These are phyloP conservation scores for Ceratobasidium theobromae DNA, from an alignment of 1,284 basidiomycete genomes.

Conservation along the genomic window DNA sequence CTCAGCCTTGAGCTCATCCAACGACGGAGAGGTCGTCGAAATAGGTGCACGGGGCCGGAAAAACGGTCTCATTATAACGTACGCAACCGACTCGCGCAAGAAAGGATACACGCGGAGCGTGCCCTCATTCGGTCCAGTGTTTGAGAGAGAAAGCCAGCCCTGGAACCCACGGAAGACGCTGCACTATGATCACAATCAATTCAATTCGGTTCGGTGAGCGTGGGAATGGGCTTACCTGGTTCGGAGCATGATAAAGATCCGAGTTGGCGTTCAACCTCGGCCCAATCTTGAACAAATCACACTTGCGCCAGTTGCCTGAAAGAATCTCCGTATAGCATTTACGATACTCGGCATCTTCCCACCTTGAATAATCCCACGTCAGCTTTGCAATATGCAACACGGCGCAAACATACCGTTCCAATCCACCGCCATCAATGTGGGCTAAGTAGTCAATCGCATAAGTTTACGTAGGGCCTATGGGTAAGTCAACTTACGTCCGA, in stretches of 20 bases:
- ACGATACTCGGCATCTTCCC: slow-evolving; percentile 72
- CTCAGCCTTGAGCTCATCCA: slow-evolving; percentile 46
- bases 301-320: slow-evolving; percentile 53
- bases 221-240: slow-evolving; percentile 29
- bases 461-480: not conserved
- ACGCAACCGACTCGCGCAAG: slow-evolving; percentile 60
- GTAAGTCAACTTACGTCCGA: slow-evolving; percentile 5
- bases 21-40: slow-evolving; percentile 15
- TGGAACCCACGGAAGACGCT: slow-evolving; percentile 78
- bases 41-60: slow-evolving; percentile 50
- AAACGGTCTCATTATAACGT: slow-evolving; percentile 74
- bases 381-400: not conserved
- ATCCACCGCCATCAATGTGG: slow-evolving; percentile 73
- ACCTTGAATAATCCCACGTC: slow-evolving; percentile 53
- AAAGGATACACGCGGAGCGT: slow-evolving; percentile 62
- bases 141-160: slow-evolving; percentile 63
- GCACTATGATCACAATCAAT: slow-evolving; percentile 45
- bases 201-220: slow-evolving; percentile 39
- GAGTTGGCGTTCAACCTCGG: slow-evolving; percentile 56
- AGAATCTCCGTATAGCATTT: slow-evolving; percentile 59
- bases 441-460: slow-evolving; percentile 55
- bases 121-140: slow-evolving; percentile 65
- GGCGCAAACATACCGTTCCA: slow-evolving; percentile 40
- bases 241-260: slow-evolving; percentile 54
- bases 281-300: slow-evolving; percentile 60